Base-by-base conservation (phyloP, 2,329 filamentous ascomycete genomes). In the Ophiocordyceps camponoti-floridani region DNA sequence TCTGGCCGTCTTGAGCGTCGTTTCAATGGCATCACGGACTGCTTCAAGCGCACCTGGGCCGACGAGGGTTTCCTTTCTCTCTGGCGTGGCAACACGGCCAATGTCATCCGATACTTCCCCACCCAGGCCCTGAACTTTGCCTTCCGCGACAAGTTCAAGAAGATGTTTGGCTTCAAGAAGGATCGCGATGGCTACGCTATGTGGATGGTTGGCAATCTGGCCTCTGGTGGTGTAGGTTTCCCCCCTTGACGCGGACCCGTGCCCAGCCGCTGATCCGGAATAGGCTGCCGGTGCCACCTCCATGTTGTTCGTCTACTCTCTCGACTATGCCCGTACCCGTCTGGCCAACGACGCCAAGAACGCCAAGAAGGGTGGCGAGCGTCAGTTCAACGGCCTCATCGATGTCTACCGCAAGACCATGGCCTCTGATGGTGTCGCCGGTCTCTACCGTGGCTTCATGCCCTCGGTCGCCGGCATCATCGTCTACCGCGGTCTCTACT, bases 401-500 rank as follows among this genome's bases (percentile, higher is more conserved):
- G 91, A 98, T 62, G 91, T 98, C 73, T 98, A 98, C 88, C 86
- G 86, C 78, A 98, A 98, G 91, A 98, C 91, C 62, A 80, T 98
- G 62, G 89, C 91, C 60, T 84, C 86, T 62, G 91, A 98, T 69
- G 91, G 91, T 93, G 77, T 98, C 74, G 84, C 82, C 65, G 91
- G 91, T 93, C 88, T 98, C 65, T 98, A 98, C 86, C 91, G 91
- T 94, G 91, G 91, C 79, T 98, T 98, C 84, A 87, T 88, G 79
- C 91, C 93, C 69, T 98, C 91, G 64, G 91, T 98, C 64, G 79
- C 84, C 70, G 91, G 91, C 83, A 98, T 98, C 71, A 72, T 98
- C 62, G 91, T 98, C 75, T 98, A 98, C 86, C 91, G 91, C 86
- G 91, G 91, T 95, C 87, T 98, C 62, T 98, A 98, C 88, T 98